phyloP scores from a whole-genome alignment of 306 rosid genomes.

The Vigna angularis region DNA sequence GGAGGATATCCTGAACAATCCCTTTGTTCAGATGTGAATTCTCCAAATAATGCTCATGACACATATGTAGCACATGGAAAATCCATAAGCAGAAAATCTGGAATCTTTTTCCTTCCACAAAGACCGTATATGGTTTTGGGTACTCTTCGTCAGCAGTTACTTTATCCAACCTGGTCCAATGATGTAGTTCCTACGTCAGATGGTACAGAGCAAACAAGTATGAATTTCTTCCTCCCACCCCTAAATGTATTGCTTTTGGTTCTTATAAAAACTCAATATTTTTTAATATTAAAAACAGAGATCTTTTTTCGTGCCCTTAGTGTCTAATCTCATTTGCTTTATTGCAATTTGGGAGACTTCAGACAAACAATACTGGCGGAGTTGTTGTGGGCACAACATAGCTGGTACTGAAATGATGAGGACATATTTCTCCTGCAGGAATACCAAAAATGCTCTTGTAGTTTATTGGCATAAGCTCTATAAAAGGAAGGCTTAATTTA shows the following conservation, averaged over 20 bases:
- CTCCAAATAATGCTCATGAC: conserved; percentile 44
- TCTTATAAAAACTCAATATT: background rate
- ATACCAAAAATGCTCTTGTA: background rate
- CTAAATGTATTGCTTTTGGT: background rate
- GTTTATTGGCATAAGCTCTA: background rate
- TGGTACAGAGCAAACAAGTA: conserved; percentile 54
- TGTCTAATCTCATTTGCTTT: conserved; percentile 10
- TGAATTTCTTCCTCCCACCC: conserved; percentile 37
- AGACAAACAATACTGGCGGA: background rate
- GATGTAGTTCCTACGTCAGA: conserved; percentile 55
- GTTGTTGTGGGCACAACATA: conserved; percentile 3
- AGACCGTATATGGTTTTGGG: conserved; percentile 99
- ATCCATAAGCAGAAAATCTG: conserved; percentile 57
- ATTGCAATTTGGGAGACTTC: conserved; percentile 18
- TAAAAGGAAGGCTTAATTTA: conserved; percentile 8
- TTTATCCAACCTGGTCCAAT: conserved; percentile 90
- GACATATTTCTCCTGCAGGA: background rate
- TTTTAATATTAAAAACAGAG: background rate
- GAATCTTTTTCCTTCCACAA: conserved; percentile 91
- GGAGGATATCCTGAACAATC: conserved; percentile 47
- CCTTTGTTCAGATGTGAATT: conserved; percentile 50
- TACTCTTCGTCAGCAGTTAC: conserved; percentile 88
- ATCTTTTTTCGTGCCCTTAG: background rate
- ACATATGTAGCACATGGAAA: conserved; percentile 43
- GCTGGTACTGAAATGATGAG: conserved; percentile 14